phyloP scores from a whole-genome alignment of 352 stramenopile genomes.

The Plasmopara muralis region DNA sequence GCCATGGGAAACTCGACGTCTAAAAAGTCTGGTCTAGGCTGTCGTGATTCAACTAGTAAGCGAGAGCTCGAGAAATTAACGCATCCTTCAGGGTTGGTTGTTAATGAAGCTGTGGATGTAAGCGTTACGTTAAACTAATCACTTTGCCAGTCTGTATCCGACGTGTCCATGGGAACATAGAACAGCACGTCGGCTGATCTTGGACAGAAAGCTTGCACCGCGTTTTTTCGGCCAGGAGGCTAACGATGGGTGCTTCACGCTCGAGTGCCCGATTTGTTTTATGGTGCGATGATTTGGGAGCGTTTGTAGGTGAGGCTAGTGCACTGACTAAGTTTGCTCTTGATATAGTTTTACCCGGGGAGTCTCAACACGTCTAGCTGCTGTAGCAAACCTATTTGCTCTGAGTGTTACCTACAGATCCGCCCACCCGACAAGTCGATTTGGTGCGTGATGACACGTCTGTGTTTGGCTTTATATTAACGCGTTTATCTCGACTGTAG shows the following conservation, averaged over 20 bases:
- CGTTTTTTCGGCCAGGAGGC: conserved; percentile 57
- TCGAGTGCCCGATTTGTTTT: conserved; percentile 83
- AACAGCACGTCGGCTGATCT: conserved; percentile 49
- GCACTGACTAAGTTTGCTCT: conserved; percentile 7
- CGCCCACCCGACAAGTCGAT: conserved; percentile 44
- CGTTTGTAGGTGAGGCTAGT: neutral
- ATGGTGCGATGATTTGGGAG: conserved; percentile 33
- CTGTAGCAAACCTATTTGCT: conserved; percentile 71
- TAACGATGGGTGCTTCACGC: conserved; percentile 53
- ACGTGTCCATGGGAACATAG: conserved; percentile 74
- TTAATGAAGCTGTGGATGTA: neutral
- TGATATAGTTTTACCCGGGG: conserved; percentile 47
- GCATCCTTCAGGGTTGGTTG: conserved; percentile 46
- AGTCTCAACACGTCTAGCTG: conserved; percentile 54
- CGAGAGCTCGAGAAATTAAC: conserved; percentile 67
- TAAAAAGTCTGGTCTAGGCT: conserved; percentile 17
- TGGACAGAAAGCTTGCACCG: conserved; percentile 68
- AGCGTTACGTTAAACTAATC: neutral
- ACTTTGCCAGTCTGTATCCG: conserved; percentile 49
- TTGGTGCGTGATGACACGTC: conserved; percentile 23
- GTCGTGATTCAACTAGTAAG: conserved; percentile 26
- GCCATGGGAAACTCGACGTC: conserved; percentile 67
- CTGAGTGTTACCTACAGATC: conserved; percentile 64
- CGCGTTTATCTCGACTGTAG: conserved; percentile 18
- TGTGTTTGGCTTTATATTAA: neutral